Base-by-base conservation (phyloP, 495 filamentous ascomycete species). In the Neurospora sp. region DNA sequence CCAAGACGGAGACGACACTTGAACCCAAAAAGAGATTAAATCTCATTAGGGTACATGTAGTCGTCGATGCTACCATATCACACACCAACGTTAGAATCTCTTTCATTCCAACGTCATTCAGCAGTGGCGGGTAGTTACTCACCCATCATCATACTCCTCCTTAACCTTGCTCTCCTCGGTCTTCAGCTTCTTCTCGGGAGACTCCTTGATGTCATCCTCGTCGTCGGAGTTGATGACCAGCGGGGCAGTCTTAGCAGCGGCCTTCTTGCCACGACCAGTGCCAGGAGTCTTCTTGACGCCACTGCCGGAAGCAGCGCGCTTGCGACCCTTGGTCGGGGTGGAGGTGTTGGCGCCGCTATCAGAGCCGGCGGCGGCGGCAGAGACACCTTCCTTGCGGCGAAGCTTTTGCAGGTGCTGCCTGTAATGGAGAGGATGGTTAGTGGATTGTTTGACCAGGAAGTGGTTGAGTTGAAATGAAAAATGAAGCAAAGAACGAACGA, bases 331-430 rank as follows among this genome's bases (percentile, higher is more conserved):
- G 48, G 75, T 70, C 6, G 74, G 68, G 16, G 69, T 35, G 0
- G 75, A 16, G 8, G 12, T 40, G n/a, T 53, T 31, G 0, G 27
- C 7, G 40, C 69, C 73, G 7, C 38, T 73, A 20, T 16, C 65
- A n/a, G 44, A 44, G 22, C 37, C 45, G 14, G 48, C 70, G n/a
- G 22, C 40, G 27, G 27, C 17, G 5, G 69, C 69, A 41, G 40
- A 42, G 10, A 39, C 70, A 0, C 72, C 74, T 17, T 81, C 80
- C 74, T 83, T 83, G 53, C 78, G 79, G 8, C 80, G 78, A 0
- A 83, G 76, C 70, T 83, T 83, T 69, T 83, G 82, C 0, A 83
- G 74, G 9, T 83, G 82, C 76, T 83, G 82, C 35, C 82, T 83
- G 68, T 79, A 31, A 69, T 31, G 68, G 22, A 42, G 41, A 69